These are phyloP conservation scores for Venturia carpophila DNA, from an alignment of 2,329 filamentous ascomycete genomes.

Conservation along the genomic window DNA sequence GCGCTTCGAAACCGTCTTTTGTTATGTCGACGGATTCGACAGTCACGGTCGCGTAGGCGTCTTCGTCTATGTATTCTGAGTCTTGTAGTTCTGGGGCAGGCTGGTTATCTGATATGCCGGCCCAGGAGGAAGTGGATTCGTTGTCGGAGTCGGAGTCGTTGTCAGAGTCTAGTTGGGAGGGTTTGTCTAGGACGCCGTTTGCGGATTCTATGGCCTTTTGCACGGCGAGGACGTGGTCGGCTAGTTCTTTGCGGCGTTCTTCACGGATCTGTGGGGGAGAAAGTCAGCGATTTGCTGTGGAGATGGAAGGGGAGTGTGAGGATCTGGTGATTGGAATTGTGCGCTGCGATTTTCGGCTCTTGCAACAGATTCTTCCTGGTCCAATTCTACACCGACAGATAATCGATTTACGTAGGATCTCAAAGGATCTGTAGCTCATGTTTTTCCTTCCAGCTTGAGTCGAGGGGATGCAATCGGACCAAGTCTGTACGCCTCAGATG, in stretches of 20 bases:
- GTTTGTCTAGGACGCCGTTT: conserved; percentile 9
- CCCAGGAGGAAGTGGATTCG: conserved; percentile 3
- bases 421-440: too few relatives aligned
- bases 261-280: conserved; percentile 1
- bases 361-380: too few relatives aligned
- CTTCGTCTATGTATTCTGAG: conserved; percentile 93
- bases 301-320: too few relatives aligned
- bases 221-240: conserved; percentile 9
- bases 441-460: too few relatives aligned
- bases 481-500: too few relatives aligned
- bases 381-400: too few relatives aligned
- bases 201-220: conserved; percentile 5
- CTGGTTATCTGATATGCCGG: background rate
- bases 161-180: conserved; percentile 18
- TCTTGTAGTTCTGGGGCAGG: conserved; percentile 30
- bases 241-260: conserved; percentile 9
- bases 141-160: conserved; percentile 19
- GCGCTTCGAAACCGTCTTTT: conserved; percentile 61
- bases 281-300: background rate
- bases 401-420: too few relatives aligned
- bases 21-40: conserved; percentile 81
- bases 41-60: conserved; percentile 90
- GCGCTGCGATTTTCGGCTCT: too few relatives aligned
- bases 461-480: too few relatives aligned
- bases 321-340: background rate